Evolutionary conservation across 2,329 filamentous ascomycete species (phyloP), one percentile per base, ranked within the genome.

Genomic region (Claviceps africana): DNA sequence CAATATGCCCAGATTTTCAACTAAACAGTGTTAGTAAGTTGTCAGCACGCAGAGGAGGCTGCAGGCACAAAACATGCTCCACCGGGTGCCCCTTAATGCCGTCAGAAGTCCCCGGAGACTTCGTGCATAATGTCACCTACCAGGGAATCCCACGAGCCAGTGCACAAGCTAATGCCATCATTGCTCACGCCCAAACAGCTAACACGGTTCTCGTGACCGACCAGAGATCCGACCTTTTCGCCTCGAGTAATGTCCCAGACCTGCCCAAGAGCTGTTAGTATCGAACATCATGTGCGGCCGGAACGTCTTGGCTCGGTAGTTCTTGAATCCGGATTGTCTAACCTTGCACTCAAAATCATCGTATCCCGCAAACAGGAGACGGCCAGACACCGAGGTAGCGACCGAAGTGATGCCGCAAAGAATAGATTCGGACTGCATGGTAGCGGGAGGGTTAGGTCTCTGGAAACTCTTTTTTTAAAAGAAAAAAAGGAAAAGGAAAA

Each of bases 271-370:
- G 19, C 10, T 28, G 45, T 59, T 52, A 64, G 55, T 8, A 52
- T 49, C 30, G 19, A 4, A 22, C 4, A 42, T 8, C 1, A 21
- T 31, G 3, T 42, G 47, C n/a, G 17, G 37, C 21, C 17, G 44
- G 5, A 13, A 4, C 15, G 11, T 47, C 8, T 39, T 6, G n/a
- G 2, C 6, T 15, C 46, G 31, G n/a, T n/a, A 37, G 31, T 10
- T 42, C 42, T 6, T 37, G 2, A 15, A 17, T 37, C 33, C 13
- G 13, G 33, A 15, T 3, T 37, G 33, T 21, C 47, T 51, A 75
- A 95, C 91, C 85, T 97, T 98, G 90, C 93, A 98, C 72, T 98
- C 93, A 64, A 95, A 98, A 67, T 98, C 93, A 64, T 98, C 93
- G 65, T 98, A 98, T 60, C 93, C 93, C 52, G 93, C 93, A 68